Evolutionary conservation across 176 grass and related monocot species (phyloP).

Genomic region (Alopecurus myosuroides): DNA sequence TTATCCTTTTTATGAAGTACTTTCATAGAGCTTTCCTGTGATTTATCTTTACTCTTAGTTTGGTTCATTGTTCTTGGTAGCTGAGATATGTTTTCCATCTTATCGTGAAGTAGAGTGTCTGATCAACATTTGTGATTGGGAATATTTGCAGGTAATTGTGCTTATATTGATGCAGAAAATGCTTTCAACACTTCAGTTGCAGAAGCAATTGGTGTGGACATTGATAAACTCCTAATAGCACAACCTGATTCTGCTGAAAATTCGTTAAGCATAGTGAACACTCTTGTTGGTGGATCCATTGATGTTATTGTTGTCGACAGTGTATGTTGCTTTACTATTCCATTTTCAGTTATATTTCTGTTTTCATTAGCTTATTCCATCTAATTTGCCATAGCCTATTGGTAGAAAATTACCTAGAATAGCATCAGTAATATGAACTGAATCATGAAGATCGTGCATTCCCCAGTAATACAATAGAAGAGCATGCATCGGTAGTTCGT

Average conservation of each 20-base stretch:
- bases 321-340: constrained; percentile 45
- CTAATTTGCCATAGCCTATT: background rate
- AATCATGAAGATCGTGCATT: constrained; percentile 3
- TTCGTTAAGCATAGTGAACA: constrained; percentile 92
- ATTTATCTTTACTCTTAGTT: background rate
- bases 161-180: constrained; percentile 95
- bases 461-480: background rate
- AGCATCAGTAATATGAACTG: background rate
- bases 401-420: background rate
- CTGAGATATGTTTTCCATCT: background rate
- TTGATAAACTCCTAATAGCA: constrained; percentile 72
- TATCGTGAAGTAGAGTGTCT: background rate
- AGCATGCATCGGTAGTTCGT: background rate
- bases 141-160: constrained; percentile 71
- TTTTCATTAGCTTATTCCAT: constrained; percentile 6
- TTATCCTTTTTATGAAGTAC: background rate
- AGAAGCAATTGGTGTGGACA: constrained; percentile 77
- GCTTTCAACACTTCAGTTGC: constrained; percentile 70
- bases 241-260: constrained; percentile 85
- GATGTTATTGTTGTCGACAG: constrained; percentile 89
- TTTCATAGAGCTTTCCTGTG: background rate
- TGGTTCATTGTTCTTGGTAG: background rate
- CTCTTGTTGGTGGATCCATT: constrained; percentile 81
- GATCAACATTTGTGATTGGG: constrained; percentile 19
- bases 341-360: background rate